Evolutionary conservation across 2,329 filamentous ascomycete genomes (phyloP), one percentile per base, ranked within the genome.

Genomic region (Blastomyces silverae): DNA sequence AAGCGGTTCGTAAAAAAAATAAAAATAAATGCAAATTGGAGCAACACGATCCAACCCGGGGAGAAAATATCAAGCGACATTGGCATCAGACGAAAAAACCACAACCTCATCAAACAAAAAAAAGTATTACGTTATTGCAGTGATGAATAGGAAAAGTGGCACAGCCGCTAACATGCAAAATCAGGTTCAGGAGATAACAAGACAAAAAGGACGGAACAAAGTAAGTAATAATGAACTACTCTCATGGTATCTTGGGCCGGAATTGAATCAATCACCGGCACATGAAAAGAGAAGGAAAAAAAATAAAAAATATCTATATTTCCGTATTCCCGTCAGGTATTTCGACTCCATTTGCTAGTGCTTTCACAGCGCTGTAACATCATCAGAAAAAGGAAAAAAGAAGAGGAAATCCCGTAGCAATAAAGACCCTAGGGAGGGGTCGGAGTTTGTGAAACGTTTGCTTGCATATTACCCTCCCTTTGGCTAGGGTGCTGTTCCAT

Each of bases 131-230:
- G 34, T 22, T 37, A 28, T n/a, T 17, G 37, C 7, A 44, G 50
- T 46, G 15, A 57, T 15, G 37, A 46, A 44, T 37, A 48, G 34
- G 22, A 63, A 15, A 57, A n/a, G 28, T 37, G 17, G 31, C 58
- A 57, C 44, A 52, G 57, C 31, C 25, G 25, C 53, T 62, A 37
- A 50, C 42, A 62, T 39, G 31, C 44, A 62, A 20, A 28, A 39
- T 34, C 28, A 13, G 22, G 17, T 39, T 15, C 15, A 46, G 59
- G 25, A 61, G 15, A 61, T 25, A 34, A 50, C n/a, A 15, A 61
- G 10, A 44, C 42, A 20, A 15, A 28, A 17, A 31, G 22, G 34
- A 2, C 34, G 34, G 34, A 37, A 37, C 31, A 37, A 37, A 37
- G 7, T 37, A 37, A 37, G 34, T 37, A 37, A 37, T 10, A 37